Conservation (phyloP, 2,329 filamentous ascomycete species). For the Cercospora sesami region DNA sequence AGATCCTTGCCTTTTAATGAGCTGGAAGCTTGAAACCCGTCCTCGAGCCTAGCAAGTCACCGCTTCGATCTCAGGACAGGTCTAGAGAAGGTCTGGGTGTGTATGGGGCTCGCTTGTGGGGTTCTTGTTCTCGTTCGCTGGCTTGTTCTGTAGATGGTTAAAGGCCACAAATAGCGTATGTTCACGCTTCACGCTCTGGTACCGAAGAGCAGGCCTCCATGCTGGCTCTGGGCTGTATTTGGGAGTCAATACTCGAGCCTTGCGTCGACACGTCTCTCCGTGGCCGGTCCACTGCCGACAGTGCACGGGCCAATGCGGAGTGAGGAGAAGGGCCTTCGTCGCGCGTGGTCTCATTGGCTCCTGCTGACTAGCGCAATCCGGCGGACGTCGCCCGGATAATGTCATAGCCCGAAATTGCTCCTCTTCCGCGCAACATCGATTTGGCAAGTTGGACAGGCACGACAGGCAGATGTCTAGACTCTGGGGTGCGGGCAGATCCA, state of each 20-base stretch:
- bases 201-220: not conserved
- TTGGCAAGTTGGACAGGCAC: not conserved
- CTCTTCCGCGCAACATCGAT: not conserved
- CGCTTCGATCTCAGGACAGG: not conserved
- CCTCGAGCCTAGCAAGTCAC: not conserved
- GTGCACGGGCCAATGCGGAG: not conserved
- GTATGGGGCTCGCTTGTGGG: not conserved
- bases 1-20: not conserved
- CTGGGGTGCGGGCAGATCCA: not conserved
- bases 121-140: not conserved
- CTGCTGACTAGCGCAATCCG: not conserved
- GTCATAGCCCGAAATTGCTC: not conserved
- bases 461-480: conserved; percentile 7
- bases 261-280: not conserved
- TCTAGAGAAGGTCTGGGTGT: not conserved
- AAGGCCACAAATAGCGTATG: not conserved
- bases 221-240: not conserved
- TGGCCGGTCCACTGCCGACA: not conserved
- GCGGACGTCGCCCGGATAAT: not conserved
- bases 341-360: not conserved
- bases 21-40: not conserved
- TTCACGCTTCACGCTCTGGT: not conserved
- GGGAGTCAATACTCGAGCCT: not conserved
- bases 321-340: not conserved
- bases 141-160: not conserved